phyloP scores from a whole-genome alignment of 148 eudicot species.

The Agrostemma githago region DNA sequence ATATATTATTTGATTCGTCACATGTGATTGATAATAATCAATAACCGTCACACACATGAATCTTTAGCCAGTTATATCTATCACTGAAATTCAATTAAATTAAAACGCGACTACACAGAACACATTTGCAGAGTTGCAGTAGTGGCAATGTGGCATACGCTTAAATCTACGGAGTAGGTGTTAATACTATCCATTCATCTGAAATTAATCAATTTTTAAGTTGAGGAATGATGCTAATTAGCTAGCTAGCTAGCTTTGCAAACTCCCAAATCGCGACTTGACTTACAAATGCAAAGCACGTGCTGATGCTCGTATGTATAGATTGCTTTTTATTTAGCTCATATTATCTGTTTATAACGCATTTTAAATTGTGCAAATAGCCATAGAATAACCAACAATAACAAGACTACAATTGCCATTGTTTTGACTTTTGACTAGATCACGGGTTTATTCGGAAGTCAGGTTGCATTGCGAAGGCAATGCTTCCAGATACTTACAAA shows the following conservation, averaged over 20 bases:
- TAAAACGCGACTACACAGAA: not conserved
- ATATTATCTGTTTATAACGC: not conserved
- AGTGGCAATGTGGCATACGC: conserved; percentile 19
- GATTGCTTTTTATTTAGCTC: not conserved
- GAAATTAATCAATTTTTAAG: conserved; percentile 4
- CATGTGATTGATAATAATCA: no score
- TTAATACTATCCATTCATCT: not conserved
- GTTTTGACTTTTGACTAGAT: no score
- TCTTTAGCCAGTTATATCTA: no score
- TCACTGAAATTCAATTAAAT: not conserved
- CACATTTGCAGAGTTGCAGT: not conserved
- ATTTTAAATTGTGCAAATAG: no score
- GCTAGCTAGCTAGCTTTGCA: not conserved
- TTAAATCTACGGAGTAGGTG: not conserved
- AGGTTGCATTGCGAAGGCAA: no score
- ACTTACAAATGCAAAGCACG: conserved; percentile 4
- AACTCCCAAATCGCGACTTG: conserved; percentile 3
- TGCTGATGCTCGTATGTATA: not conserved
- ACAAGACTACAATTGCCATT: no score
- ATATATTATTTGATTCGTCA: no score
- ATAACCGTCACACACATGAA: no score
- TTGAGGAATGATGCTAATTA: conserved; percentile 3
- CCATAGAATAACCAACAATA: no score
- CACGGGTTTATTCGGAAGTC: no score
- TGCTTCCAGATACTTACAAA: no score